phyloP scores from a whole-genome alignment of 139 green algal species.

The Edaphochlamys debaryana region DNA sequence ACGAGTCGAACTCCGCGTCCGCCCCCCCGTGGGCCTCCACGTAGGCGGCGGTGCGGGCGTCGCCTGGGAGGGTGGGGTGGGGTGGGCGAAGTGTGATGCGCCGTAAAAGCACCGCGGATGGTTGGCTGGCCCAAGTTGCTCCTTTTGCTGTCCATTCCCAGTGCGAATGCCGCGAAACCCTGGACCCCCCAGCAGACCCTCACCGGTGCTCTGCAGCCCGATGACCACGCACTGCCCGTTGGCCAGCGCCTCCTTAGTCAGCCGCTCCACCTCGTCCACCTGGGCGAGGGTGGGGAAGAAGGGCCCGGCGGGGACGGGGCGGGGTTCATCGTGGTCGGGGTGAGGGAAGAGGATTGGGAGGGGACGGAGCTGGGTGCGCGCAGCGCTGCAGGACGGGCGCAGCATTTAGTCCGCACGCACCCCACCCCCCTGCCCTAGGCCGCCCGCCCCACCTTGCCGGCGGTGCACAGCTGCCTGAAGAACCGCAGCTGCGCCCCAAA shows the following conservation, averaged over 20 bases:
- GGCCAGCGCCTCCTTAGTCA: conserved; percentile 57
- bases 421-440: too few species aligned
- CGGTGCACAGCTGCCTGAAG: conserved; percentile 84
- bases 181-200: too few species aligned
- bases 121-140: too few species aligned
- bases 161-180: too few species aligned
- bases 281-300: background rate
- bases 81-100: background rate
- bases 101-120: too few species aligned
- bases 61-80: conserved; percentile 32
- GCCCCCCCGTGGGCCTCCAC: conserved; percentile 55
- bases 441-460: conserved; percentile 68
- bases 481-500: conserved; percentile 80
- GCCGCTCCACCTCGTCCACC: conserved; percentile 47
- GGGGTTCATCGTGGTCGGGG: background rate
- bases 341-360: background rate
- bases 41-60: conserved; percentile 72
- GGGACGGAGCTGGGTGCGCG: too few species aligned
- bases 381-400: too few species aligned
- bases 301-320: background rate
- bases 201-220: conserved; percentile 73
- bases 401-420: too few species aligned
- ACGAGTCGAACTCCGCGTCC: conserved; percentile 56
- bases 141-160: too few species aligned
- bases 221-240: conserved; percentile 75